Evolutionary conservation across 2,329 filamentous ascomycete genomes (phyloP), one percentile per base, ranked within the genome.

Genomic region (Alternaria panax): DNA sequence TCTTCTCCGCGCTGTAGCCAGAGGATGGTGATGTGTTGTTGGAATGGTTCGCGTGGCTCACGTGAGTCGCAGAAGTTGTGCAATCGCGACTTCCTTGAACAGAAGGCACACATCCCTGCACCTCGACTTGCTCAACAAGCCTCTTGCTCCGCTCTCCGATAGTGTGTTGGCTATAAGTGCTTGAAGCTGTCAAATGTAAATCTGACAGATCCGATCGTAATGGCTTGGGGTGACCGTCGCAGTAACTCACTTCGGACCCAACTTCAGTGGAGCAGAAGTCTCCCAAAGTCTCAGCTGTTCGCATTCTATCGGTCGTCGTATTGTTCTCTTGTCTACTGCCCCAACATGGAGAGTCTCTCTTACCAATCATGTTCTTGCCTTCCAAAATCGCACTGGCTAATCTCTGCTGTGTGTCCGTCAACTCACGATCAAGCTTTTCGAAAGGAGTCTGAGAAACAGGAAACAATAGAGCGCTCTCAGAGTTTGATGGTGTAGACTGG

Each of bases 381-480:
- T 59, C 28, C 22, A 47, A 30, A 7, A 43, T 28, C 1, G 27
- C 40, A 22, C 41, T 52, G 40, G 9, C 34, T 20, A 52, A 47
- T 18, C 51, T 54, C 34, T 57, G 46, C 11, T 28, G 50, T 34
- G 46, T 58, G 5, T 47, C 59, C 6, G 38, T 36, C 25, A 57
- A n/a, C 42, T 42, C 50, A 20, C 46, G 28, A 16, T 51, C 56
- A n/a, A 57, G 30, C 12, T 57, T 50, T 12, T 60, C 20, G 16
- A 51, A 25, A 20, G 55, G 36, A 20, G 1, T 28, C 22, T 24
- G 59, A 7, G 55, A 51, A 22, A 32, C 8, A 18, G 53, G 22
- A 57, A 16, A 52, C 7, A 32, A 46, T 11, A 27, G 25, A 20
- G n/a, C 24, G 30, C 8, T 47, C 8, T 16, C 8, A 7, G 36